Percentiles rank a stretch among this genome's conserved stretches.
These are phyloP conservation scores for Neonectria faginata DNA, from an alignment of 2,329 filamentous ascomycete genomes.

Conservation along the genomic window DNA sequence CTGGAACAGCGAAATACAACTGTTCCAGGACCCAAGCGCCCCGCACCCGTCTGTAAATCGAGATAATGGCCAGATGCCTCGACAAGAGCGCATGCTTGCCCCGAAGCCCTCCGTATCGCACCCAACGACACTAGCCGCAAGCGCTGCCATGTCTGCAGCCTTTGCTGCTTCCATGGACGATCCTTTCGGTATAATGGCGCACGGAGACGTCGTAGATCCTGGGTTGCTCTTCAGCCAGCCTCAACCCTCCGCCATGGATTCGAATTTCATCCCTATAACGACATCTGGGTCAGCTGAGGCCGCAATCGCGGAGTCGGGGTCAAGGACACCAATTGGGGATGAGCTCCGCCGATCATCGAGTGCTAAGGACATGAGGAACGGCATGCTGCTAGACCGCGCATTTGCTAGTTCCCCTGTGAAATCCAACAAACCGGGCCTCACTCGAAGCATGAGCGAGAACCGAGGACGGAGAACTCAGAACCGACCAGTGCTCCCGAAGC, in stretches of 20 bases:
- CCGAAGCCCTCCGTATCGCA: constrained; percentile 60
- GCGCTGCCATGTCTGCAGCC: constrained; percentile 53
- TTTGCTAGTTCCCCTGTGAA: constrained; percentile 65
- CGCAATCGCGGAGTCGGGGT: constrained; percentile 43
- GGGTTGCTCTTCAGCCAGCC: constrained; percentile 68
- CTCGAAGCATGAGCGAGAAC: constrained; percentile 67
- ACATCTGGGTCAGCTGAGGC: constrained; percentile 46
- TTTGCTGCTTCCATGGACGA: constrained; percentile 62
- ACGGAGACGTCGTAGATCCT: constrained; percentile 67
- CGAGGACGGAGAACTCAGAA: constrained; percentile 58
- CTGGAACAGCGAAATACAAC: constrained; percentile 67
- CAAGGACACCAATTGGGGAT: constrained; percentile 45
- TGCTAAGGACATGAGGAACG: constrained; percentile 56
- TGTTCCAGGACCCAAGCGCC: constrained; percentile 62
- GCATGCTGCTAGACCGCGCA: constrained; percentile 56
- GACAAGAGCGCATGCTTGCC: constrained; percentile 61
- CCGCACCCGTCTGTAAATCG: constrained; percentile 50
- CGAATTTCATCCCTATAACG: constrained; percentile 49
- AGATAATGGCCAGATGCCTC: constrained; percentile 52
- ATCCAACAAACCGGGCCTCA: constrained; percentile 61
- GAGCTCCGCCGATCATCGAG: constrained; percentile 60
- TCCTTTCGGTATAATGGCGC: constrained; percentile 61
- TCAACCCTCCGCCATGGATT: constrained; percentile 60
- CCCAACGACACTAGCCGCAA: constrained; percentile 34
- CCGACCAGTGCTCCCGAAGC: constrained; percentile 57